Evolutionary conservation across 2,329 filamentous ascomycete species (phyloP).

Genomic region (Westerdykella ornata): DNA sequence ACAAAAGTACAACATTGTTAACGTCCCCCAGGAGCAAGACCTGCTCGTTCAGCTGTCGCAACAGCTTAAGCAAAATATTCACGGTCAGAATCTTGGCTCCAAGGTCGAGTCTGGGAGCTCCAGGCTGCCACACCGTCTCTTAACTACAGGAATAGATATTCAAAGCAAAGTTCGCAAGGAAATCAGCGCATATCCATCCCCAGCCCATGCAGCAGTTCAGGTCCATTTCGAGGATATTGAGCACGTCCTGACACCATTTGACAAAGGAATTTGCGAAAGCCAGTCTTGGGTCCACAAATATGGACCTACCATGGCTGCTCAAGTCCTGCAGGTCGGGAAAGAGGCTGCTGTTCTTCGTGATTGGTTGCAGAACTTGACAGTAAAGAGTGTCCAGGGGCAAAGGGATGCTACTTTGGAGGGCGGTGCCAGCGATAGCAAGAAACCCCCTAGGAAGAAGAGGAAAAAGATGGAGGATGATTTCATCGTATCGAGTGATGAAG

Average conservation of each 20-base stretch:
- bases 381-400: slow-evolving; percentile 64
- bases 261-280: slow-evolving; percentile 67
- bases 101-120: slow-evolving; percentile 18
- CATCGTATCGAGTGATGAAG: slow-evolving; percentile 29
- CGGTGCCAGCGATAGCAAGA: slow-evolving; percentile 12
- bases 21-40: slow-evolving; percentile 19
- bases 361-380: slow-evolving; percentile 71
- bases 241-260: slow-evolving; percentile 67
- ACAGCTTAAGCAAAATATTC: slow-evolving; percentile 12
- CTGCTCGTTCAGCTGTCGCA: slow-evolving; percentile 18
- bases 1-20: slow-evolving; percentile 36
- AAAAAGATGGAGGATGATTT: slow-evolving; percentile 44
- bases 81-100: neutral
- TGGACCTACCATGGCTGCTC: slow-evolving; percentile 58
- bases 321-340: slow-evolving; percentile 68
- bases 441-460: slow-evolving; percentile 53
- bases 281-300: slow-evolving; percentile 79
- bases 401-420: slow-evolving; percentile 27
- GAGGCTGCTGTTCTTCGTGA: slow-evolving; percentile 67
- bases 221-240: slow-evolving; percentile 56
- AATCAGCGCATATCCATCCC: no score
- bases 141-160: slow-evolving; percentile 37
- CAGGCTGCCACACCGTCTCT: slow-evolving; percentile 31
- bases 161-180: slow-evolving; percentile 21
- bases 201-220: slow-evolving; percentile 52